phyloP scores from a whole-genome alignment of 2,329 filamentous ascomycete species.

The Rugonectria rugulosa region DNA sequence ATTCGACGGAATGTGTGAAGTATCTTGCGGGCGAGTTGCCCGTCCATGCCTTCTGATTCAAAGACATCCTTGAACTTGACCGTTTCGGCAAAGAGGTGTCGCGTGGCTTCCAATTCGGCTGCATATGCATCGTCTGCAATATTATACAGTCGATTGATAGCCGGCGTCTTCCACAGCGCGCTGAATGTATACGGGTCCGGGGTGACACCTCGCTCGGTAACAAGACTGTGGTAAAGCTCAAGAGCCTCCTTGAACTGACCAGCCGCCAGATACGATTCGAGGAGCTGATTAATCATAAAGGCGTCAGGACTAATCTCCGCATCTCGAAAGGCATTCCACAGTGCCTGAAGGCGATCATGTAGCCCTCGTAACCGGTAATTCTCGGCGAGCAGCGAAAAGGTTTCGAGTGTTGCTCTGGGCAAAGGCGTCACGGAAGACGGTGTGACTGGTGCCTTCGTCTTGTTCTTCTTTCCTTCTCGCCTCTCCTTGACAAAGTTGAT shows the following conservation, averaged over 20 bases:
- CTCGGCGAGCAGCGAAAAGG: conserved; percentile 77
- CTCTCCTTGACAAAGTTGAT: conserved; percentile 67
- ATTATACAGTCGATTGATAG: conserved; percentile 56
- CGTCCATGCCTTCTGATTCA: conserved; percentile 51
- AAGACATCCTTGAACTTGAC: conserved; percentile 58
- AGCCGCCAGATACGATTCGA: conserved; percentile 70
- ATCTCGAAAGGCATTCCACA: conserved; percentile 69
- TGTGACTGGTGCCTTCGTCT: background rate
- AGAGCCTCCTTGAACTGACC: conserved; percentile 63
- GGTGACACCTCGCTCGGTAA: conserved; percentile 54
- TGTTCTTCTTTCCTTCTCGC: conserved; percentile 28
- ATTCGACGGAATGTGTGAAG: conserved; percentile 59
- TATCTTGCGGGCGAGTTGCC: conserved; percentile 57
- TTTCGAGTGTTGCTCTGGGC: conserved; percentile 75
- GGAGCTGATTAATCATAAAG: conserved; percentile 81
- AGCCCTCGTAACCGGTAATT: conserved; percentile 72
- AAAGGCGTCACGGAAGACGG: conserved; percentile 36
- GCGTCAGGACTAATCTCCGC: conserved; percentile 73
- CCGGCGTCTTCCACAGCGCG: conserved; percentile 69
- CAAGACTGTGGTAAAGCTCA: conserved; percentile 63
- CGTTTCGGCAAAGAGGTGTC: conserved; percentile 56
- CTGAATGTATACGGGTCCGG: conserved; percentile 75
- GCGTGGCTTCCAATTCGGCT: conserved; percentile 45
- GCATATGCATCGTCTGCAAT: conserved; percentile 40
- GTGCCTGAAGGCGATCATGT: conserved; percentile 62